Conservation (phyloP, 1,139 yeast genomes). For the Blastobotrys ciferrii region DNA sequence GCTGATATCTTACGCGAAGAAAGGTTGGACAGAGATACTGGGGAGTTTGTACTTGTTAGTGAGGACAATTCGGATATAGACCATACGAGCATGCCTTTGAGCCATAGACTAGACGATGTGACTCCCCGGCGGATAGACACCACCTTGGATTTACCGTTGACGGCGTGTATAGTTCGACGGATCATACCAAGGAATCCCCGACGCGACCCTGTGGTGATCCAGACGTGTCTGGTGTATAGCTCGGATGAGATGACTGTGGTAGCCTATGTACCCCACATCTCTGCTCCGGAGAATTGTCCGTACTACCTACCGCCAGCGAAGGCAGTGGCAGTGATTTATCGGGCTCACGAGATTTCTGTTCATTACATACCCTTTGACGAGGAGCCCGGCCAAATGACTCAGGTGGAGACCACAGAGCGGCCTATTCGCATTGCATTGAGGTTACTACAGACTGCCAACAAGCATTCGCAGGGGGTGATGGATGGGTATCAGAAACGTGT, state of each 20-base stretch:
- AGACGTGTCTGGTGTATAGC: constrained; percentile 64
- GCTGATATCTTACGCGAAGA: constrained; percentile 73
- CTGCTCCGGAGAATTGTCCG: constrained; percentile 63
- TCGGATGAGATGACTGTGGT: constrained; percentile 42
- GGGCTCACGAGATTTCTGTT: constrained; percentile 57
- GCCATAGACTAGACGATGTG: constrained; percentile 54
- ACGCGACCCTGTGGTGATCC: constrained; percentile 79
- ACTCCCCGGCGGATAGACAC: constrained; percentile 39
- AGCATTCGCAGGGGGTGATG: constrained; percentile 81
- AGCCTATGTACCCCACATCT: constrained; percentile 74
- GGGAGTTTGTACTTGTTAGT: constrained; percentile 15
- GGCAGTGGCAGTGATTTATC: constrained; percentile 73
- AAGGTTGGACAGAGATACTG: constrained; percentile 11
- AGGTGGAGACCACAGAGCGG: constrained; percentile 45
- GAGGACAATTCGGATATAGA: constrained; percentile 37
- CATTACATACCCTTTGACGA: constrained; percentile 65
- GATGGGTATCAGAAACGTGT: constrained; percentile 87
- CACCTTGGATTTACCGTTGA: constrained; percentile 37
- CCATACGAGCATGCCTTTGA: constrained; percentile 25
- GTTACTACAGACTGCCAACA: constrained; percentile 71
- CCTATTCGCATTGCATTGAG: constrained; percentile 79
- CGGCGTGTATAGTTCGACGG: constrained; percentile 59
- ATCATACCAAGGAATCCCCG: constrained; percentile 87
- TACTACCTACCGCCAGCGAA: constrained; percentile 82
- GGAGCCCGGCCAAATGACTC: constrained; percentile 1